Evolutionary conservation across 768 basidiomycete genomes (phyloP), one percentile per base, ranked within the genome.

Genomic region (Trametopsis cervina): DNA sequence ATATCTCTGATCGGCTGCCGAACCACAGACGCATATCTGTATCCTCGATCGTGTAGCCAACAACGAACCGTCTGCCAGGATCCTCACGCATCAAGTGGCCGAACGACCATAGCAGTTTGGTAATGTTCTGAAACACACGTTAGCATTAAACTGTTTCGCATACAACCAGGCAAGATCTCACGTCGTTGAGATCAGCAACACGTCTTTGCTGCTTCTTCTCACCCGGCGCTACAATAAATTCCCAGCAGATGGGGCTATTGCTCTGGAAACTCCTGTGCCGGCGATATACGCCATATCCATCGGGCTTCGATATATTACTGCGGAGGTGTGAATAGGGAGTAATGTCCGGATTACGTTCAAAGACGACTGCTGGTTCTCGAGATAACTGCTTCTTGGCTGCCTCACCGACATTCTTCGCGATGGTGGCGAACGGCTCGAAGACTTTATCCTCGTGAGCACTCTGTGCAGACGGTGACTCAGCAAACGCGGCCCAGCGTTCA

Each of bases 11-110:
- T n/a, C 63, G 61, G 17, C 47, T 52, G 39, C 40, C 53, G 46
- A 36, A 58, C 68, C 68, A 69, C 18, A 67, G 1, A 17, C 66
- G 53, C 55, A 59, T 52, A 0, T 40, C 4, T 0, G 23, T 55
- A 36, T 60, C 54, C 43, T 66, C 60, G 15, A 64, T 46, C 0
- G 60, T 64, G 20, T 66, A 57, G 0, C 64, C 66, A 18, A 62
- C 58, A 1, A 54, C 47, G 25, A 63, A 61, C 3, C 60, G 46
- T 3, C 58, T 50, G 26, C 58, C 44, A 0, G 53, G 60, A 42
- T 68, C 67, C 27, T 59, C 50, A 1, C 51, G 51, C 60, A 68
- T 62, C 35, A 59, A 55, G 15, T 58, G 52, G 21, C 57, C 51
- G 18, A 63, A 37, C 39, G 51, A 57, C 61, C 61, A 63, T 17